Evolutionary conservation across 495 filamentous ascomycete species (phyloP).

Genomic region (Podospora australis): DNA sequence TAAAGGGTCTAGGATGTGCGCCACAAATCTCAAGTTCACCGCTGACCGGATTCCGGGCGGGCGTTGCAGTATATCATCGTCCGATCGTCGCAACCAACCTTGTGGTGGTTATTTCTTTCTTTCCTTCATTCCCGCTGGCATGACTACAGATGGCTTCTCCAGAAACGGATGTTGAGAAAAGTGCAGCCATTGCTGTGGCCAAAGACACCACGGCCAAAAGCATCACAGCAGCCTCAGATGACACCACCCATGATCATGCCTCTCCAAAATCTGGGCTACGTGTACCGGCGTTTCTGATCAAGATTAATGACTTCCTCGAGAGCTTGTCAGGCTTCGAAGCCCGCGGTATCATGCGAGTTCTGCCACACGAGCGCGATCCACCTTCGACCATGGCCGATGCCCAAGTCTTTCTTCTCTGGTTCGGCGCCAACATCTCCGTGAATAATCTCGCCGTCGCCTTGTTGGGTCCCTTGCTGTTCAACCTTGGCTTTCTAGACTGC

Average conservation of each 20-base stretch:
- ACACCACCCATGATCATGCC: neutral
- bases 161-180: no score
- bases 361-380: conserved; percentile 56
- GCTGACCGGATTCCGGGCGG: no score
- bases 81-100: neutral
- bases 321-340: conserved; percentile 52
- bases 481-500: conserved; percentile 60
- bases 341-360: conserved; percentile 62
- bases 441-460: conserved; percentile 73
- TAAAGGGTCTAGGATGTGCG: no score
- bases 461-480: conserved; percentile 63
- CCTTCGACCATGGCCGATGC: conserved; percentile 52
- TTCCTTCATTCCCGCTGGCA: no score
- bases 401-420: conserved; percentile 64
- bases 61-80: no score
- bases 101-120: no score
- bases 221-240: neutral
- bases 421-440: conserved; percentile 68
- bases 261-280: neutral
- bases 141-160: no score
- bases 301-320: conserved; percentile 25
- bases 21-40: no score
- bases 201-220: neutral
- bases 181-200: no score
- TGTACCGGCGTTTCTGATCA: conserved; percentile 5